Evolutionary conservation across 371 early-diverging fungal genomes (phyloP), one percentile per base, ranked within the genome.

Genomic region (Funneliformis caledonium): DNA sequence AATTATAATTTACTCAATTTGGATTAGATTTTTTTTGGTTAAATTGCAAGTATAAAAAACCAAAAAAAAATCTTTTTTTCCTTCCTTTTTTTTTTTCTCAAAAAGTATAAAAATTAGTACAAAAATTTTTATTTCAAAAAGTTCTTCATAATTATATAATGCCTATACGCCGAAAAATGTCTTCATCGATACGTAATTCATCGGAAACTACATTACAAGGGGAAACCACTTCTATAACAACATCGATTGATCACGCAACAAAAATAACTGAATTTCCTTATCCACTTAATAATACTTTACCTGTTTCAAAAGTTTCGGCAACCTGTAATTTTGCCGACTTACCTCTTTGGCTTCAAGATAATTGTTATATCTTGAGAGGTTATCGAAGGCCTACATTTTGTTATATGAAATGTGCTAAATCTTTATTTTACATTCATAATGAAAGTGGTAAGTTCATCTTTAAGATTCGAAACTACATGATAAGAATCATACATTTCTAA

Each of bases 371-470:
- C 81, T 87, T 86, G 50, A 86, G 84, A 43, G 96, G 72, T 16
- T 98, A 98, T 86, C 89, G 97, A 69, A 88, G 89, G 22, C 93
- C 94, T 74, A 91, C 91, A 19, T 86, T 90, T 80, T 94, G 94
- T 43, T 96, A 93, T 81, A 43, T 14, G 2, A 90, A 89, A 59
- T 98, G 97, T 81, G 50, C 93, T 9, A 84, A 88, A 59, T 94
- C 95, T n/a, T 83, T 95, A 80, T 86, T 91, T 42, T 97, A 93
- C 86, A 80, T 95, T 42, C 97, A 97, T 86, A 98, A 97, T 85
- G 97, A 98, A 84, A 92, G 90, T 68, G 94, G 94, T 87, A 88
- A 83, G 83, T 67, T 59, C 70, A 72, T 22, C 26, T 33, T 31
- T 50, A 62, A 45, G 22, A 12, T 22, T 60, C 4, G 7, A 11